Evolutionary conservation across 2,329 filamentous ascomycete species (phyloP), one percentile per base, ranked within the genome.

Genomic region (Rutstroemia sp.): DNA sequence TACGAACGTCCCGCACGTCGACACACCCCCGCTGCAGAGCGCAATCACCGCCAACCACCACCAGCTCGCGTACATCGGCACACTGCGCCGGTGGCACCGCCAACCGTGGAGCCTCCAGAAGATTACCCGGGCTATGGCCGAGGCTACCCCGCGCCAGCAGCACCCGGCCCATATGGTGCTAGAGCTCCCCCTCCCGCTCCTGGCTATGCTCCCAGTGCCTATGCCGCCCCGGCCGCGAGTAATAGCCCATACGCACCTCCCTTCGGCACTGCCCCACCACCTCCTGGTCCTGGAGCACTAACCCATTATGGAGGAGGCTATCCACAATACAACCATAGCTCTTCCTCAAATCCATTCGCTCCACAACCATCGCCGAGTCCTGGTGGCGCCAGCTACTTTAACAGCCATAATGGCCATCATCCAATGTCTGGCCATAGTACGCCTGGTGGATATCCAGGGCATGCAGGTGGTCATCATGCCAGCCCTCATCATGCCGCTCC

Each of bases 91-190:
- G 74, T 75, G 60, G 75, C 78, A 61, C 75, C 81, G 55, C 80
- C 82, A 74, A 87, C 79, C 69, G 76, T 80, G 74, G 86, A 87
- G 69, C 79, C 79, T 38, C 76, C 76, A 19, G 83, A 88, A 23
- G 83, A 88, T n/a, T 85, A 79, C 67, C 71, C 73, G 60, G 70
- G 65, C 64, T 74, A 71, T 75, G 77, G 73, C 71, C 71, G 59
- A 64, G 64, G 65, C 60, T 70, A 68, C 57, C 66, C 65, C 44
- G 66, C 69, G 54, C 67, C 66, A 50, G 67, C 68, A 61, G 54
- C 3, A 12, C 30, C 68, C 60, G 58, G 55, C 39, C 59, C 58
- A 30, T 67, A 63, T 56, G 63, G 59, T 21, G 42, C 44, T 27
- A 54, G 51, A 41, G 59, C 64, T 55, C 58, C 52, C 57, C 61